Evolutionary conservation across 306 rosid genomes (phyloP).

Genomic region (Senna tora): DNA sequence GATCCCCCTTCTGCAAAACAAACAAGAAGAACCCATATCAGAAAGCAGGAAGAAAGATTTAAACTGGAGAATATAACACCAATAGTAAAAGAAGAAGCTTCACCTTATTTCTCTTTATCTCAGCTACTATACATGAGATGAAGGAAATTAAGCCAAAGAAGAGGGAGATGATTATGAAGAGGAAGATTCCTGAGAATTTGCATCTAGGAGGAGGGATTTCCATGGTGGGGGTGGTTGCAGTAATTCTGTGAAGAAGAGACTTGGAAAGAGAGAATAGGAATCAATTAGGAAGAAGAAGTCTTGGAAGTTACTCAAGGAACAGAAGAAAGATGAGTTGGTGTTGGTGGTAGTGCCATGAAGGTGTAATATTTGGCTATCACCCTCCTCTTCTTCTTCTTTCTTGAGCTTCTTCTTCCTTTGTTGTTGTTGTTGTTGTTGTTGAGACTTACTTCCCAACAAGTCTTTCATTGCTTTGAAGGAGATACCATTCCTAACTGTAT

Average conservation of each 20-base stretch:
- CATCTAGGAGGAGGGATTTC: slow-evolving; percentile 49
- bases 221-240: slow-evolving; percentile 40
- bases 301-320: slow-evolving; percentile 57
- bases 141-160: slow-evolving; percentile 67
- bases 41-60: neutral
- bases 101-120: slow-evolving; percentile 71
- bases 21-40: slow-evolving; percentile 13
- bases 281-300: slow-evolving; percentile 7
- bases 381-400: slow-evolving; percentile 7
- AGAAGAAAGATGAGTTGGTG: slow-evolving; percentile 37
- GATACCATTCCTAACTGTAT: slow-evolving; percentile 58
- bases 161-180: slow-evolving; percentile 47
- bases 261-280: slow-evolving; percentile 27
- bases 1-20: slow-evolving; percentile 60
- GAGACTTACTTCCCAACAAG: slow-evolving; percentile 46
- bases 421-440: slow-evolving; percentile 44
- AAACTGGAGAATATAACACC: neutral
- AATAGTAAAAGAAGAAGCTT: neutral
- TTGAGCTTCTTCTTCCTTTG: slow-evolving; percentile 43
- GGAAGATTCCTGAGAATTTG: slow-evolving; percentile 40
- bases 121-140: slow-evolving; percentile 71
- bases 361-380: slow-evolving; percentile 25
- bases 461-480: slow-evolving; percentile 60
- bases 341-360: slow-evolving; percentile 3
- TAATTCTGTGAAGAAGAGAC: slow-evolving; percentile 28